phyloP scores from a whole-genome alignment of 164 flowering plant genomes.

The Sextonia rubra region DNA sequence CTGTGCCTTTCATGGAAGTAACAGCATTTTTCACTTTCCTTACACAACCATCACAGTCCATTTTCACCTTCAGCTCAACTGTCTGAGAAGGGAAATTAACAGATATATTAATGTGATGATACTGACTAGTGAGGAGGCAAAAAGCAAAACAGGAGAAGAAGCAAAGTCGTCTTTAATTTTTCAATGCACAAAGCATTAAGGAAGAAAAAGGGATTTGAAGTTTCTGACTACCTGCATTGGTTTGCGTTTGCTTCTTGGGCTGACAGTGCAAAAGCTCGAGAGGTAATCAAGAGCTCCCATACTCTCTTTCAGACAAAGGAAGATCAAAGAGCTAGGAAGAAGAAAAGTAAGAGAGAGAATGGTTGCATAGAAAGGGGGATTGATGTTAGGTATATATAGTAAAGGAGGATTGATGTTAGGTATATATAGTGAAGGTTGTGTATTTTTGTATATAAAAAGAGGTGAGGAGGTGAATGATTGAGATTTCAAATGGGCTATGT shows the following conservation, averaged over 20 bases:
- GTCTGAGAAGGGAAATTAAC: slow-evolving; percentile 35
- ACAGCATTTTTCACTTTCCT: slow-evolving; percentile 30
- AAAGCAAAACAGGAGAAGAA: no score
- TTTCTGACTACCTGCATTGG: slow-evolving; percentile 52
- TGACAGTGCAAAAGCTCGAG: slow-evolving; percentile 55
- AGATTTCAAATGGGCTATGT: background rate
- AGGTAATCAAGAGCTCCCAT: slow-evolving; percentile 75
- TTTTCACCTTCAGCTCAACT: slow-evolving; percentile 77
- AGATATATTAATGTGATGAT: background rate
- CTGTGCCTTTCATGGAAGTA: slow-evolving; percentile 51
- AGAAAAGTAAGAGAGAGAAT: slow-evolving; percentile 10
- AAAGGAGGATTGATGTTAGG: background rate
- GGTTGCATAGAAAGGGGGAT: background rate
- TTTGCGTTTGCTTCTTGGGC: slow-evolving; percentile 41
- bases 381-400: background rate
- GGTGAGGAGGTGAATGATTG: slow-evolving; percentile 9
- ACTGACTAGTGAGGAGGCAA: background rate
- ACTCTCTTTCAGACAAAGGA: slow-evolving; percentile 5
- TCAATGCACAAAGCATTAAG: no score
- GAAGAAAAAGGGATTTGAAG: no score
- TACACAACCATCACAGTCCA: slow-evolving; percentile 5
- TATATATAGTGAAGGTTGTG: background rate
- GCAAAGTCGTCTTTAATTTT: no score
- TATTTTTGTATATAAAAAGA: background rate
- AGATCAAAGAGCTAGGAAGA: background rate